Evolutionary conservation across 805 yeast genomes (phyloP), one percentile per base, ranked within the genome.

Genomic region (Saccharomycopsis sp.): DNA sequence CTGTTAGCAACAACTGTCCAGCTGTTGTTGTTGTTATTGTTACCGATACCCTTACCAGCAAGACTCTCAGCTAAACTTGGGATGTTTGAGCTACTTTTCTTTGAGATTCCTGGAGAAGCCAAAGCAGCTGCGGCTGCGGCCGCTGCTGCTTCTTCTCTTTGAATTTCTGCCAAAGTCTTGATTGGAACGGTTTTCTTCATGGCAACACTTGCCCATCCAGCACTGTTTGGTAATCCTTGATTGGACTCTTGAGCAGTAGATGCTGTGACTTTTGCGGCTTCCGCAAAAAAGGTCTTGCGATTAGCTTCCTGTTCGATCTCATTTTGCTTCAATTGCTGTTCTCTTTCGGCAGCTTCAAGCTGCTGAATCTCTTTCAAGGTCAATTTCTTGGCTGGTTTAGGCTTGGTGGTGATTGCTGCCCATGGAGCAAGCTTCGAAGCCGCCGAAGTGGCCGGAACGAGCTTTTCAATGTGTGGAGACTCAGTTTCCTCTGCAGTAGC

Each of bases 81-180:
- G 12, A 19, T 19, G 12, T 19, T 44, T 17, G 19, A 3, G 49
- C 52, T 53, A 24, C 54, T 34, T 9, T 66, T 55, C 17, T 65
- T 35, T 3, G 59, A 42, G 44, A 66, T 66, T 55, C 66, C 61
- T 8, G 66, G 58, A 15, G 71, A 69, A 56, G 56, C 55, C 8
- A 38, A 49, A 24, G 62, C 49, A 38, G 57, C 55, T 41, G 51
- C 52, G 47, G 58, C 68, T 34, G 25, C 41, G 20, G 63, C 68
- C 34, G 63, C 62, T 35, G 70, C 65, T 3, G 65, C 79, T 68
- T 83, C 86, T 69, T 84, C 88, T 59, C 71, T 77, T 66, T 83
- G 86, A 61, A 84, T 83, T 57, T 84, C 87, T 12, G 82, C 83
- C 57, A 84, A 72, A 0, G 86, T 76, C 67, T 79, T 80, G 38